Base-by-base conservation (phyloP, 2,329 filamentous ascomycete species). In the Xylariales sp. region DNA sequence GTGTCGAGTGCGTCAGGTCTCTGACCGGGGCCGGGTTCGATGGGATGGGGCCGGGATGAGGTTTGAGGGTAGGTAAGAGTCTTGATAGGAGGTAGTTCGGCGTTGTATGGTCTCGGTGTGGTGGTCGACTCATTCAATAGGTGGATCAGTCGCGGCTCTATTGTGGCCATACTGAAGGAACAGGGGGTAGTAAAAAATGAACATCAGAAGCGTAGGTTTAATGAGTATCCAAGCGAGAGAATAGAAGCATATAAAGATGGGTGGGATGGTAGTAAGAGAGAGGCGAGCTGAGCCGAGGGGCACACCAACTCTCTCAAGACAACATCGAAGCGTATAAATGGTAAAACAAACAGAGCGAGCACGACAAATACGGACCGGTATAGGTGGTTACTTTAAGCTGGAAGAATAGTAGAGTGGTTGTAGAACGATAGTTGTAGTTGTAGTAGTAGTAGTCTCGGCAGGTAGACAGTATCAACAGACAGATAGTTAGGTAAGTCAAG, bases 131-230 rank as follows among this genome's bases (percentile, higher is more conserved):
- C 85, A 78, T 90, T 90, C 75, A 90, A 82, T 72, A 90, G 80
- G 77, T 90, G 87, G 76, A 90, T 90, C 72, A 90, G 83, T 76
- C 88, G 86, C 76, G 88, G 88, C 84, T 90, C 88, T 80, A 90
- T 90, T 76, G 87, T 90, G 73, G 87, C 86, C 86, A 89, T 89
- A 80, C 79, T 87, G 83, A 72, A 75, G 72, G 71, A 74, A 73
- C 73, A 75, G 75, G 69, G 71, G 71, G 69, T 69, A 72, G 71
- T 69, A 72, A 64, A 70, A 69, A 68, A 67, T 75, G 75, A 74
- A 78, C 81, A 84, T 84, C 80, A 77, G 80, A 75, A 73, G 66
- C 67, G 67, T 59, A 62, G 62, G 64, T 69, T 67, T 60, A 54
- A 69, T 60, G 69, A 55, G 53, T 64, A 70, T 68, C 53, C 62